These are phyloP conservation scores for Apiospora aurea DNA, from an alignment of 2,329 filamentous ascomycete genomes.

Conservation along the genomic window DNA sequence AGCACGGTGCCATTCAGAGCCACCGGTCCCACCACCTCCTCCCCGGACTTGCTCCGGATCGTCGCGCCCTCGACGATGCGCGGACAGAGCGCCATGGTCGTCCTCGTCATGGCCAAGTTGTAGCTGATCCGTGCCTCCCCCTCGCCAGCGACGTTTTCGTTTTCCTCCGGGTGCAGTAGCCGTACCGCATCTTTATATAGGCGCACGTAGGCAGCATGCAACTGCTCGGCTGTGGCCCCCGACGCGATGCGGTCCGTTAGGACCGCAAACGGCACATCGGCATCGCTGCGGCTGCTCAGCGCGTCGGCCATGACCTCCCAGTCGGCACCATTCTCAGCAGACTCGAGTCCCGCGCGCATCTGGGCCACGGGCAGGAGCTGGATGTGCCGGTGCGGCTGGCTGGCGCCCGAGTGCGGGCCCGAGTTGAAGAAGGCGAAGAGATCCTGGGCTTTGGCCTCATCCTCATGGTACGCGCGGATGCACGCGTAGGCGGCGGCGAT, in stretches of 20 bases:
- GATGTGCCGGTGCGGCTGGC: constrained; percentile 74
- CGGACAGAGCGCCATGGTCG: constrained; percentile 61
- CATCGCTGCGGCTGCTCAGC: constrained; percentile 36
- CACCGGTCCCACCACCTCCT: constrained; percentile 48
- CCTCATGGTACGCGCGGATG: constrained; percentile 59
- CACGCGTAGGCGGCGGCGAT: constrained; percentile 68
- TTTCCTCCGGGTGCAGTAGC: constrained; percentile 30
- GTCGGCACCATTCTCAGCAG: constrained; percentile 32
- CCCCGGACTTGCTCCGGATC: constrained; percentile 35
- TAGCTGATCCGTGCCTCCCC: constrained; percentile 65
- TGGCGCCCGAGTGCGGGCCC: constrained; percentile 72
- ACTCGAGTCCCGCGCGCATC: constrained; percentile 63
- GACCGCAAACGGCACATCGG: constrained; percentile 50
- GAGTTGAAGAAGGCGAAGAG: constrained; percentile 76
- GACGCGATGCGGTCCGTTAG: constrained; percentile 50
- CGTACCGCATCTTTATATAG: constrained; percentile 55
- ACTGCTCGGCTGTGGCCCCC: constrained; percentile 44
- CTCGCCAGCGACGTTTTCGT: constrained; percentile 37
- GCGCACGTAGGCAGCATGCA: constrained; percentile 52
- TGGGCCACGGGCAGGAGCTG: constrained; percentile 72
- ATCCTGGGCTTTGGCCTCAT: constrained; percentile 38
- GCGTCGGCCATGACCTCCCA: constrained; percentile 60
- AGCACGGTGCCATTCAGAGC: constrained; percentile 69
- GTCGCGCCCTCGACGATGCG: constrained; percentile 58
- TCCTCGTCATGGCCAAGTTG: constrained; percentile 66